Conservation (phyloP, 2,329 filamentous ascomycete species). For the Pestalotiopsis sp. region DNA sequence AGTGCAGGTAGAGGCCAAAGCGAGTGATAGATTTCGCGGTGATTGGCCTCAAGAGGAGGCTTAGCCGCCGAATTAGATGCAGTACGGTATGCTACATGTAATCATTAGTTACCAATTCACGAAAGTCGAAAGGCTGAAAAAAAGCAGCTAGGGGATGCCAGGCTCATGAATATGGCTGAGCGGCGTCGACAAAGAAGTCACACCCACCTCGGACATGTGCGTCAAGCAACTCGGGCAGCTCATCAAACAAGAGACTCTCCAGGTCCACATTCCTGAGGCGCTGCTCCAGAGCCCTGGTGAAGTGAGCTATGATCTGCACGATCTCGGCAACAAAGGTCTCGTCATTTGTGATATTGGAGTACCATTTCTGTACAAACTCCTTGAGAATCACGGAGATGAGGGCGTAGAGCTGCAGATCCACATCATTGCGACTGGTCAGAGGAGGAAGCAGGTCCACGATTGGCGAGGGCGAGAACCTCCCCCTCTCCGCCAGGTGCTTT, state of each 20-base stretch:
- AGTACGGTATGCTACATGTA: constrained; percentile 69
- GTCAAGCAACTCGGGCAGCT: constrained; percentile 81
- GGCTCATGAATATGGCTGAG: background rate
- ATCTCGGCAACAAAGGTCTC: constrained; percentile 86
- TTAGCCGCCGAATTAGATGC: constrained; percentile 61
- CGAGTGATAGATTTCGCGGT: constrained; percentile 78
- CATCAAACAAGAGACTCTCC: constrained; percentile 81
- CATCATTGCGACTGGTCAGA: constrained; percentile 89
- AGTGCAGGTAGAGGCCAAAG: constrained; percentile 80
- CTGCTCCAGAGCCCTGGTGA: constrained; percentile 85
- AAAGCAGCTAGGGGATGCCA: background rate
- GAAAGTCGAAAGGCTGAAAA: background rate
- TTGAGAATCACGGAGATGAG: constrained; percentile 87
- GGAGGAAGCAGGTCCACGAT: constrained; percentile 86
- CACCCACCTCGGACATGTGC: constrained; percentile 75
- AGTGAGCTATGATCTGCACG: constrained; percentile 89
- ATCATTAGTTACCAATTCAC: background rate
- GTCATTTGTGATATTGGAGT: constrained; percentile 88
- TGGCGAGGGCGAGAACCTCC: constrained; percentile 53
- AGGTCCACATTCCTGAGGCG: constrained; percentile 81
- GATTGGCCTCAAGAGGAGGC: constrained; percentile 62
- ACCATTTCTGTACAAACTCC: constrained; percentile 93
- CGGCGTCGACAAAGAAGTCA: background rate
- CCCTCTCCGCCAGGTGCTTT: constrained; percentile 65
- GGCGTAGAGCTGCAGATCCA: constrained; percentile 92